Evolutionary conservation across 2,329 filamentous ascomycete species (phyloP).

Genomic region (Leptographium lundbergii): DNA sequence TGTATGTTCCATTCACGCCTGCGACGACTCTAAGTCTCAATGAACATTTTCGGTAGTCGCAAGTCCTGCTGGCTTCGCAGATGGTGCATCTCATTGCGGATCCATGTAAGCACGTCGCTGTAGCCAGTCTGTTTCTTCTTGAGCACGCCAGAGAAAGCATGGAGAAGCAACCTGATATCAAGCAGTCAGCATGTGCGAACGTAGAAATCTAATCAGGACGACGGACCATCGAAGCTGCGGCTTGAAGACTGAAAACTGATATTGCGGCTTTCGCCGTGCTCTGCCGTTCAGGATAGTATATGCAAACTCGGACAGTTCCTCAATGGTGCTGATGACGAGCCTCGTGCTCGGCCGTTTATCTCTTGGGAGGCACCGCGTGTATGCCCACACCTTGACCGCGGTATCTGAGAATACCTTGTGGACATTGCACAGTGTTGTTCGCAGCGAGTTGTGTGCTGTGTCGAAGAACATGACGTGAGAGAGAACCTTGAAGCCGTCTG

Average conservation of each 20-base stretch:
- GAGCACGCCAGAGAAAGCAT: slow-evolving; percentile 59
- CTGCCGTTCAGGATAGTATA: slow-evolving; percentile 49
- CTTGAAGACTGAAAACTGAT: slow-evolving; percentile 46
- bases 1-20: not conserved
- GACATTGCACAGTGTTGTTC: slow-evolving; percentile 61
- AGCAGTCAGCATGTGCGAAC: slow-evolving; percentile 5
- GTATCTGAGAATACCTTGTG: slow-evolving; percentile 64
- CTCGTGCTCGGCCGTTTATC: slow-evolving; percentile 40
- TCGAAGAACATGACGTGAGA: slow-evolving; percentile 77
- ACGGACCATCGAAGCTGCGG: slow-evolving; percentile 50
- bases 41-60: slow-evolving; percentile 6
- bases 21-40: too few species aligned
- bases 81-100: slow-evolving; percentile 35
- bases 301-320: slow-evolving; percentile 51
- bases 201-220: not conserved
- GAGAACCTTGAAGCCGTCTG: slow-evolving; percentile 65
- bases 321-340: slow-evolving; percentile 56
- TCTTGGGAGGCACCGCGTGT: slow-evolving; percentile 43
- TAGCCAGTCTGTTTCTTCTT: slow-evolving; percentile 60
- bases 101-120: slow-evolving; percentile 51
- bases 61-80: slow-evolving; percentile 15
- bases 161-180: slow-evolving; percentile 47
- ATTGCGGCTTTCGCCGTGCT: slow-evolving; percentile 34
- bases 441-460: slow-evolving; percentile 58
- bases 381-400: slow-evolving; percentile 61